Evolutionary conservation across 2,329 filamentous ascomycete species (phyloP).

Genomic region (Pyricularia pennisetigena): DNA sequence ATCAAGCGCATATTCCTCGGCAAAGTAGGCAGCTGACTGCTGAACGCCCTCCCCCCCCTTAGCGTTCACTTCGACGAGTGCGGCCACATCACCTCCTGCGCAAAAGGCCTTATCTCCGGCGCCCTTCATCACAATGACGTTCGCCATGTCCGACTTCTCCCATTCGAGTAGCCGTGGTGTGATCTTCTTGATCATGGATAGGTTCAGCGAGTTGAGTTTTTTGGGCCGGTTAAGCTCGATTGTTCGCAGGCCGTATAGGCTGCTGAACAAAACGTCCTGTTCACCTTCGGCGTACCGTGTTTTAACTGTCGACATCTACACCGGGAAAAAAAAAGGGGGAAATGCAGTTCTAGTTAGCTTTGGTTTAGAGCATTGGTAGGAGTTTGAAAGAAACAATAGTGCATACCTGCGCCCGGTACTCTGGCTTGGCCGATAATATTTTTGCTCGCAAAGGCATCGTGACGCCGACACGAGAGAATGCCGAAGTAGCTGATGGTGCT

Average conservation of each 20-base stretch:
- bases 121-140: slow-evolving; percentile 86
- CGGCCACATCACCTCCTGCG: slow-evolving; percentile 83
- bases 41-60: slow-evolving; percentile 59
- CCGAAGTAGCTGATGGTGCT: slow-evolving; percentile 22
- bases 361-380: background rate
- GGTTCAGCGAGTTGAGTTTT: slow-evolving; percentile 88
- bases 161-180: slow-evolving; percentile 82
- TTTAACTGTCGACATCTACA: slow-evolving; percentile 32
- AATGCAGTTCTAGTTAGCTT: background rate
- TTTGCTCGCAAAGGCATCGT: slow-evolving; percentile 77
- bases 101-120: slow-evolving; percentile 79
- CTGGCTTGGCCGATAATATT: slow-evolving; percentile 50
- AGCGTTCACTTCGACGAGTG: slow-evolving; percentile 65
- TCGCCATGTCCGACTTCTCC: slow-evolving; percentile 90
- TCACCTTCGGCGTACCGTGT: slow-evolving; percentile 60
- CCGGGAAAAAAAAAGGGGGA: background rate
- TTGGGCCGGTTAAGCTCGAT: slow-evolving; percentile 89
- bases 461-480: slow-evolving; percentile 22
- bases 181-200: slow-evolving; percentile 93
- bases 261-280: slow-evolving; percentile 89
- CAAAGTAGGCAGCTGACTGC: slow-evolving; percentile 78
- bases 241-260: slow-evolving; percentile 78
- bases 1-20: slow-evolving; percentile 89
- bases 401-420: slow-evolving; percentile 40
- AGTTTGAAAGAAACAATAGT: background rate